phyloP scores from a whole-genome alignment of 2,329 filamentous ascomycete genomes.

The Phialemonium atrogriseum region DNA sequence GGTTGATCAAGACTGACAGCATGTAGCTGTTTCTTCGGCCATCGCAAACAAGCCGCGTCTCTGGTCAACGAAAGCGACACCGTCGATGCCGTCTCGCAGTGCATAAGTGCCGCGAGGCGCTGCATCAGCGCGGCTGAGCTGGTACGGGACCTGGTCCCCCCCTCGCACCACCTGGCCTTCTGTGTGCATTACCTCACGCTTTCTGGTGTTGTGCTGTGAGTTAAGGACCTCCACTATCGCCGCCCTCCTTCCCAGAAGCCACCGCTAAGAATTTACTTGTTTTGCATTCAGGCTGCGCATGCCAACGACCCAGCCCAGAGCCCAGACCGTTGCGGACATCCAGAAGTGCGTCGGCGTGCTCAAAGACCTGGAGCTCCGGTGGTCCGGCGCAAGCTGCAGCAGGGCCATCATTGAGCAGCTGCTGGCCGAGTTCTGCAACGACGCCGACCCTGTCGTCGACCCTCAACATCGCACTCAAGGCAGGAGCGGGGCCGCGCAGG shows the following conservation, averaged over 20 bases:
- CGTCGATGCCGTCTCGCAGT: slow-evolving; percentile 12
- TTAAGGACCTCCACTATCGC: no score
- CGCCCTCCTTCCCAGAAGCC: no score
- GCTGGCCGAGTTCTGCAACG: slow-evolving; percentile 6
- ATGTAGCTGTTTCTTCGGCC: no score
- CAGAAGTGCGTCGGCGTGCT: slow-evolving; percentile 14
- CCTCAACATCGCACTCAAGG: no score
- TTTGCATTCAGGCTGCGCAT: slow-evolving; percentile 11
- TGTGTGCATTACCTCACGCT: slow-evolving; percentile 18
- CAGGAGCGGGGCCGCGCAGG: no score
- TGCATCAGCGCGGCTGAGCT: slow-evolving; percentile 19
- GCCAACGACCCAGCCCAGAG: slow-evolving; percentile 5
- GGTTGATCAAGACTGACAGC: not conserved
- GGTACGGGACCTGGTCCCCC: slow-evolving; percentile 15
- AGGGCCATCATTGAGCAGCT: slow-evolving; percentile 17
- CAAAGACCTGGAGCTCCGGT: slow-evolving; percentile 15
- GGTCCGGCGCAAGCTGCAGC: slow-evolving; percentile 15
- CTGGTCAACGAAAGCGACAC: not conserved
- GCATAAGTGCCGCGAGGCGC: slow-evolving; percentile 15
- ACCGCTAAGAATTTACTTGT: not conserved
- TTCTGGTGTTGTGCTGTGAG: slow-evolving; percentile 17
- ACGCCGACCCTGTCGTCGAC: no score
- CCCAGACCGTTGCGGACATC: slow-evolving; percentile 8
- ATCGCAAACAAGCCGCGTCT: no score
- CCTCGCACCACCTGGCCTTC: slow-evolving; percentile 18